Percentiles rank a stretch among this genome's conserved stretches.
Evolutionary conservation across 2,329 filamentous ascomycete genomes (phyloP).

Genomic region (Colletotrichum musae): DNA sequence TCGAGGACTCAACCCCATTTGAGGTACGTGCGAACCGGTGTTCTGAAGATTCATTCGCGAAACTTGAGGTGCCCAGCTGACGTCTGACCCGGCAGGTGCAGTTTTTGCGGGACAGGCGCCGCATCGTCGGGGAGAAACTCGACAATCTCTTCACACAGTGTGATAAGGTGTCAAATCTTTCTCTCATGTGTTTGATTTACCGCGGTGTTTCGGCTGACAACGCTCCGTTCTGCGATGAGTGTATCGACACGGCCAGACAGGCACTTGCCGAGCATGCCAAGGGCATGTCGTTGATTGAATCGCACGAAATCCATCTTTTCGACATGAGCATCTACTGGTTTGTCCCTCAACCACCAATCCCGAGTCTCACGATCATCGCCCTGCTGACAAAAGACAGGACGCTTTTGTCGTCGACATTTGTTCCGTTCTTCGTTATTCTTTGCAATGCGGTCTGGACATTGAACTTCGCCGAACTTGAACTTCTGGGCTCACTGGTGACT

Average conservation of each 20-base stretch:
- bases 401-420: not conserved
- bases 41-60: not conserved
- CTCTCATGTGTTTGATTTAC: not conserved
- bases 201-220: not conserved
- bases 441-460: not conserved
- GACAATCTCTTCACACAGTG: not conserved
- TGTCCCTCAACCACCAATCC: too few relatives aligned
- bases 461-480: not conserved
- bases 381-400: not conserved
- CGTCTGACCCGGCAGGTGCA: not conserved
- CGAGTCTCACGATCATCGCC: not conserved
- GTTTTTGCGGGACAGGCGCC: not conserved
- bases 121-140: not conserved
- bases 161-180: not conserved
- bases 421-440: not conserved
- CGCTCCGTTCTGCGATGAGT: not conserved
- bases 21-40: not conserved
- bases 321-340: conserved; percentile 3
- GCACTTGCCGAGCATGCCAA: not conserved
- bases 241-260: conserved; percentile 2
- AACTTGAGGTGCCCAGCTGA: not conserved
- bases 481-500: not conserved
- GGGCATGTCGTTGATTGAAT: not conserved
- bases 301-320: not conserved
- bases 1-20: not conserved